Conservation (phyloP, 495 filamentous ascomycete species). For the Aspergillus nanangensis region DNA sequence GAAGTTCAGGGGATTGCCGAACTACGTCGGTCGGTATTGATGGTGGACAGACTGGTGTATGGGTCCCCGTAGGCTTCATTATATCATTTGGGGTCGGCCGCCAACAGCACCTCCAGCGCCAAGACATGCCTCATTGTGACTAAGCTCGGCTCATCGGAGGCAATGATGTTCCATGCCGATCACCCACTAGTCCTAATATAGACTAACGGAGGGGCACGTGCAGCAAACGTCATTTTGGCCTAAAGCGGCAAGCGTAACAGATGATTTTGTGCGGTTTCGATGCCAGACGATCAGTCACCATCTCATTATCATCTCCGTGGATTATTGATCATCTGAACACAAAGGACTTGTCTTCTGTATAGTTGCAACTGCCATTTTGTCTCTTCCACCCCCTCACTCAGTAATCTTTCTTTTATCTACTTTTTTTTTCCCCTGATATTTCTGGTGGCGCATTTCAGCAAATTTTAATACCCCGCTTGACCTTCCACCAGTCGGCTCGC, state of each 20-base stretch:
- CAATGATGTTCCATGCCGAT: constrained; percentile 3
- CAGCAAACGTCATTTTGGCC: neutral
- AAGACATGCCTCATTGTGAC: constrained; percentile 4
- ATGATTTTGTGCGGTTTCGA: constrained; percentile 17
- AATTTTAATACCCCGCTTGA: neutral
- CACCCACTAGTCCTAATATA: constrained; percentile 1
- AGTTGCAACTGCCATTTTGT: neutral
- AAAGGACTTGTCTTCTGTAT: neutral
- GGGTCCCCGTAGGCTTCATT: neutral
- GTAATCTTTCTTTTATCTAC: neutral
- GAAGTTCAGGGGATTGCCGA: too few species aligned
- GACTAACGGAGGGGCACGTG: constrained; percentile 13
- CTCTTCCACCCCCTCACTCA: neutral
- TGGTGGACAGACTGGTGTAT: neutral
- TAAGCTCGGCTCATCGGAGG: neutral
- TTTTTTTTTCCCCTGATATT: constrained; percentile 1
- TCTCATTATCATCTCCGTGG: too few species aligned
- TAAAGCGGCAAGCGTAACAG: constrained; percentile 1
- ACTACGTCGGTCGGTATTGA: too few species aligned
- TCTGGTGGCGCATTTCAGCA: neutral
- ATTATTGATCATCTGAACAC: neutral
- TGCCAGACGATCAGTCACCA: neutral
- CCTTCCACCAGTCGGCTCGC: neutral
- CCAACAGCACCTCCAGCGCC: constrained; percentile 18
- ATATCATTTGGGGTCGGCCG: constrained; percentile 14